Conservation (phyloP, 2,329 filamentous ascomycete species). For the Arachnomyces sp. region DNA sequence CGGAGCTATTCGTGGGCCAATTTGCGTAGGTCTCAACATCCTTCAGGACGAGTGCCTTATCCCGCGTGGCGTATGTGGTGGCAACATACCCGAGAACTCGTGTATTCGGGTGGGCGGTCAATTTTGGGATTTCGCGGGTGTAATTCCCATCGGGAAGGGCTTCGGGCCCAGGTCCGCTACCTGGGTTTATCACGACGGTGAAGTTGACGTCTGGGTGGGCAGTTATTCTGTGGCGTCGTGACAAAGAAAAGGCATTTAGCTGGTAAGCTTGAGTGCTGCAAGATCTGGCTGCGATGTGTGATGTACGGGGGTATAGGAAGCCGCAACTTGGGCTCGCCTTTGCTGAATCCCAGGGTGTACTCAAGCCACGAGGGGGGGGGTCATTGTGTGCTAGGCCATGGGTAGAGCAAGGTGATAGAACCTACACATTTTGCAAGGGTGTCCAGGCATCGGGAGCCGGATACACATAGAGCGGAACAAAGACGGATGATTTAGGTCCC, state of each 20-base stretch:
- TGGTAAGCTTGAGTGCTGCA: too few relatives aligned
- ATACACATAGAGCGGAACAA: slow-evolving; percentile 44
- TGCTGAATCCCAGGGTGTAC: not conserved
- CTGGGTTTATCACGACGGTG: slow-evolving; percentile 44
- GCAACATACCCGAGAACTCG: slow-evolving; percentile 44
- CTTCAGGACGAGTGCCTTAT: slow-evolving; percentile 31
- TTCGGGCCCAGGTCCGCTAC: slow-evolving; percentile 38
- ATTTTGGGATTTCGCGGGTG: slow-evolving; percentile 32
- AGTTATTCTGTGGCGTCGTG: slow-evolving; percentile 25
- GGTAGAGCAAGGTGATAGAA: slow-evolving; percentile 6
- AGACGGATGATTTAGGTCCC: slow-evolving; percentile 32
- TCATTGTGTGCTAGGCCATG: not conserved
- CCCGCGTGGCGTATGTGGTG: slow-evolving; percentile 39
- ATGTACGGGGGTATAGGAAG: slow-evolving; percentile 9
- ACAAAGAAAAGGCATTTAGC: slow-evolving; percentile 11
- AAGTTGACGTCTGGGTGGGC: slow-evolving; percentile 37
- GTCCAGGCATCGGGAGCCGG: slow-evolving; percentile 40
- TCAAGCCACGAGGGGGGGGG: slow-evolving; percentile 5
- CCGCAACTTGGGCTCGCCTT: too few relatives aligned
- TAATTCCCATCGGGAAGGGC: slow-evolving; percentile 38
- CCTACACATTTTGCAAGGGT: slow-evolving; percentile 38
- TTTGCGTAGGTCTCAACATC: slow-evolving; percentile 40
- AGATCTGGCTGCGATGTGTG: slow-evolving; percentile 4
- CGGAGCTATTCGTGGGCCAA: slow-evolving; percentile 32
- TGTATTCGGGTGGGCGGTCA: slow-evolving; percentile 39